These are phyloP conservation scores for Coniferiporia weirii DNA, from an alignment of 1,284 basidiomycete genomes.

Conservation along the genomic window DNA sequence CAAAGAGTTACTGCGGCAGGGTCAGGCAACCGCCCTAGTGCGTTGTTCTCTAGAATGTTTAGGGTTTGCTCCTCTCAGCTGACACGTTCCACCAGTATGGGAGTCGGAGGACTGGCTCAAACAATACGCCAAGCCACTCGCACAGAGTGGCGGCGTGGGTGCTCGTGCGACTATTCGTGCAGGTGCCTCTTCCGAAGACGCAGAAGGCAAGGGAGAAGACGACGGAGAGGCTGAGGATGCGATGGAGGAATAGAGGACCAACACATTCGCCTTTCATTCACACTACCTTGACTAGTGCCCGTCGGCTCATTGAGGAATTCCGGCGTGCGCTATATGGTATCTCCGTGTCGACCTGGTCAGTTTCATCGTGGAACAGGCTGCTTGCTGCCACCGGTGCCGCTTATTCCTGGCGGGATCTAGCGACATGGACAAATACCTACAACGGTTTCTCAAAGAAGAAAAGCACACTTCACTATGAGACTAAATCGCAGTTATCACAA, in stretches of 20 bases:
- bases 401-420: too few species aligned
- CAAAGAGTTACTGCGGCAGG: conserved; percentile 61
- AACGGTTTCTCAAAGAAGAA: too few species aligned
- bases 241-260: conserved; percentile 53
- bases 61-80: conserved; percentile 7
- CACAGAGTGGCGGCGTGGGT: conserved; percentile 49
- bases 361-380: too few species aligned
- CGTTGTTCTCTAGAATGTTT: conserved; percentile 23
- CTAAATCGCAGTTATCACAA: too few species aligned
- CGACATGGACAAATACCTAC: too few species aligned
- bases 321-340: too few species aligned
- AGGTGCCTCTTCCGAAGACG: conserved; percentile 31
- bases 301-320: too few species aligned
- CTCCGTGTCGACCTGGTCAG: too few species aligned
- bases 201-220: conserved; percentile 23
- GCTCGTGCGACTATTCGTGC: conserved; percentile 51
- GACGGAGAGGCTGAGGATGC: conserved; percentile 34
- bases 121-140: conserved; percentile 65
- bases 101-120: conserved; percentile 82
- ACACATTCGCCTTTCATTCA: background rate
- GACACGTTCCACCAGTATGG: conserved; percentile 51
- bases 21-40: conserved; percentile 69
- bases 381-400: too few species aligned
- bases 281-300: background rate
- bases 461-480: too few species aligned